phyloP scores from a whole-genome alignment of 768 basidiomycete species.

The Kwoniella dendrophila region DNA sequence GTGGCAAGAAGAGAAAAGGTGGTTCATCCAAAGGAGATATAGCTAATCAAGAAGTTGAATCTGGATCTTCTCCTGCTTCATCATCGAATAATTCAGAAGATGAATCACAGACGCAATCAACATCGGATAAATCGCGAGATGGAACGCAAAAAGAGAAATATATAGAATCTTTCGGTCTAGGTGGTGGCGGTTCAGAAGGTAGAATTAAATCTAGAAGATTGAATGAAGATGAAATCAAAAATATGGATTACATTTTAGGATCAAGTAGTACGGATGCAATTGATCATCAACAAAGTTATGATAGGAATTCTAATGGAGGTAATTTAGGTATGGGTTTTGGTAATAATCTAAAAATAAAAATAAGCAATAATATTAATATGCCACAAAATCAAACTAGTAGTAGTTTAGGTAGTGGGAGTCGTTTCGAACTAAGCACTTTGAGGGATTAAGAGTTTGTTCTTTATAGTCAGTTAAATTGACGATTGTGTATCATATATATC shows the following conservation, averaged over 20 bases:
- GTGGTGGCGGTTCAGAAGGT: background rate
- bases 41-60: background rate
- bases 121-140: too few relatives aligned
- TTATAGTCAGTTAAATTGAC: background rate
- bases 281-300: too few relatives aligned
- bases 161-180: background rate
- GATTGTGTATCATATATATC: too few relatives aligned
- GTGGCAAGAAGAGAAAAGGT: slow-evolving; percentile 1
- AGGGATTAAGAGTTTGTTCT: slow-evolving; percentile 4
- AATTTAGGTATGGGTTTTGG: slow-evolving; percentile 1
- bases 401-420: slow-evolving; percentile 9
- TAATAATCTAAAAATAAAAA: background rate
- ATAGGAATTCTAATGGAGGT: background rate
- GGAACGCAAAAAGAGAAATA: background rate
- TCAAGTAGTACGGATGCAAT: too few relatives aligned
- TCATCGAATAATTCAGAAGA: background rate
- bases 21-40: background rate
- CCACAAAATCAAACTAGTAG: too few relatives aligned
- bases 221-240: slow-evolving; percentile 9
- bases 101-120: too few relatives aligned
- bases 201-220: background rate
- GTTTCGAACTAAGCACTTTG: slow-evolving; percentile 15
- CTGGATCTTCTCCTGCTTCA: too few relatives aligned
- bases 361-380: background rate
- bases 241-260: slow-evolving; percentile 16